Evolutionary conservation across 2,329 filamentous ascomycete species (phyloP).

Genomic region (Colletotrichum destructivum): DNA sequence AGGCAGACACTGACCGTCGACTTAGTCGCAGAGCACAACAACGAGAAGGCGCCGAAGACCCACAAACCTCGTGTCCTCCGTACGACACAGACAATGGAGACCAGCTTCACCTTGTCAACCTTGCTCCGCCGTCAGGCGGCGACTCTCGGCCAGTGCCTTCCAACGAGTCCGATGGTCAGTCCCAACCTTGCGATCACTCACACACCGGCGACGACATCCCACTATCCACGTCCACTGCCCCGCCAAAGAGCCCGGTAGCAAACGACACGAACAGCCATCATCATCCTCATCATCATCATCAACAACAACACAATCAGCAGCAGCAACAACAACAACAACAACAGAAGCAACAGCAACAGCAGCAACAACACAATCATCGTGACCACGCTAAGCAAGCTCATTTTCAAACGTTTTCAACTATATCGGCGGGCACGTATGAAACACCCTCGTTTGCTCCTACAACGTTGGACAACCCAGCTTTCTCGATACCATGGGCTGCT

Average conservation of each 20-base stretch:
- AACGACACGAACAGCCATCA: neutral
- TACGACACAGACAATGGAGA: slow-evolving; percentile 47
- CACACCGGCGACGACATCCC: neutral
- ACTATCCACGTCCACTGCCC: neutral
- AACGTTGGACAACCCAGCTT: neutral
- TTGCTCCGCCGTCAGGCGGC: slow-evolving; percentile 48
- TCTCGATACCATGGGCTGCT: slow-evolving; percentile 44
- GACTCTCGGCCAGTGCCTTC: slow-evolving; percentile 45
- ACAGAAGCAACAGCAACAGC: too few relatives aligned
- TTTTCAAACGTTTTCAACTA: neutral
- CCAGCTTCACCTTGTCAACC: slow-evolving; percentile 48
- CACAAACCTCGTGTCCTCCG: slow-evolving; percentile 49
- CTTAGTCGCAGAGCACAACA: slow-evolving; percentile 49
- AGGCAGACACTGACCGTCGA: slow-evolving; percentile 6
- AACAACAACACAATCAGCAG: too few relatives aligned
- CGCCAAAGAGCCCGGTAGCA: slow-evolving; percentile 17
- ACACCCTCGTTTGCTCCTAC: neutral
- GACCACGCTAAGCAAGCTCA: slow-evolving; percentile 12
- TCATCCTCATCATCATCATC: neutral
- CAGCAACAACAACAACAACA: too few relatives aligned
- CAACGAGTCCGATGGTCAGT: neutral
- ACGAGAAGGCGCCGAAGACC: slow-evolving; percentile 47
- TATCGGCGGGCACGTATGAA: slow-evolving; percentile 34
- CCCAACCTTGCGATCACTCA: slow-evolving; percentile 4
- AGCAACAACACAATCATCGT: neutral